Evolutionary conservation across 148 eudicot genomes (phyloP), one percentile per base, ranked within the genome.

Genomic region (Camellia japonica): DNA sequence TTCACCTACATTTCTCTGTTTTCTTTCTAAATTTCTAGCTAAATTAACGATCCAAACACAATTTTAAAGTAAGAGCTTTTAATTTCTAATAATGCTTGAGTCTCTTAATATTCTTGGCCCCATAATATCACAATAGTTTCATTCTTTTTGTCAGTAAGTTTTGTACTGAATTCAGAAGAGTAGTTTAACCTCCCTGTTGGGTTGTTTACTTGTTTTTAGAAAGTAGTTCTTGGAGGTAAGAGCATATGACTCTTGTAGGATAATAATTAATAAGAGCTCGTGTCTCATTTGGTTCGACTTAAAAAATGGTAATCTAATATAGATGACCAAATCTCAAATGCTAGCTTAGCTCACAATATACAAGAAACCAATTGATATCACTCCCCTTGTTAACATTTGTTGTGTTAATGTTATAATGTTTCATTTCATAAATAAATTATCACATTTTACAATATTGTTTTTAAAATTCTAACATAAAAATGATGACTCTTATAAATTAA

Each of bases 181-280:
- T 65, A 68, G 74, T 70, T 70, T 70, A 71, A 70, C 76, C 68
- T 79, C 76, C 75, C 75, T 70, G 75, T 60, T 79, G 51, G 68
- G 51, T 12, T 20, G 41, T 56, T 70, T 30, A 30, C 38, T 30
- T 30, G 38, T 1, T 30, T 30, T 60, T 79, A 75, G 81, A 79
- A 43, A 69, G 58, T 79, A 19, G 75, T 79, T 19, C 62, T 58
- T 19, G 76, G 69, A 71, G 68, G n/a, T 76, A 44, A 20, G 62
- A 42, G 67, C 4, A 14, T 52, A 42, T 71, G 76, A 58, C 81
- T 56, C 46, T 15, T 3, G 2, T 14, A 19, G 10, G 56, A 73
- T 51, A n/a, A 30, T 30, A 30, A 30, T 30, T 30, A 30, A 30
- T 30, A 1, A 61, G 10, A 13, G 19, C 18, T 47, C 47, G 14